These are phyloP conservation scores for Leccinum subspadiceum DNA, from an alignment of 1,284 basidiomycete species.

Conservation along the genomic window DNA sequence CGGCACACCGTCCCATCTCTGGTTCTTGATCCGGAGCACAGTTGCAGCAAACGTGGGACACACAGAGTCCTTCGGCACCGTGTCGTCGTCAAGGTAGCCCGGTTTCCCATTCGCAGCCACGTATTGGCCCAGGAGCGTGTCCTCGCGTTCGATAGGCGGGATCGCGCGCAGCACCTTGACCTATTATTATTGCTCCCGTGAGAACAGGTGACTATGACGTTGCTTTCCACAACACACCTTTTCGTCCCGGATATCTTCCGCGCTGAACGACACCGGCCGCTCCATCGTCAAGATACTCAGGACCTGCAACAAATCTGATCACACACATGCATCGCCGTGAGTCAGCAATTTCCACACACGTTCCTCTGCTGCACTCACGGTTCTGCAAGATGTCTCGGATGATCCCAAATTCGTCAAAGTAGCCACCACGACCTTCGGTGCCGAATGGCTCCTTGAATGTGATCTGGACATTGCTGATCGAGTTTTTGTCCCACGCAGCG, in stretches of 20 bases:
- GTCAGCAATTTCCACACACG: slow-evolving; percentile 7
- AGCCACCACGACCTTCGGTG: slow-evolving; percentile 94
- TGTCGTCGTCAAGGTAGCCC: slow-evolving; percentile 95
- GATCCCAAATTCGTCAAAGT: slow-evolving; percentile 98
- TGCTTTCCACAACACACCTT: slow-evolving; percentile 56
- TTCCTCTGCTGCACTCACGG: slow-evolving; percentile 57
- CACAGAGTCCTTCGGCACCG: slow-evolving; percentile 86
- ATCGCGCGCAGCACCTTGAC: slow-evolving; percentile 94
- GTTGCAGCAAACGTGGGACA: slow-evolving; percentile 93
- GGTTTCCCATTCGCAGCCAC: slow-evolving; percentile 86
- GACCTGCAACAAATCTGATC: slow-evolving; percentile 86
- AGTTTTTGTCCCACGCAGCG: slow-evolving; percentile 90
- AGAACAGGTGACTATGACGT: slow-evolving; percentile 16
- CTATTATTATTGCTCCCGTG: slow-evolving; percentile 39
- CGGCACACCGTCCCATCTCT: slow-evolving; percentile 95
- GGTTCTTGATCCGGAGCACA: slow-evolving; percentile 89
- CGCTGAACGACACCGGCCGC: slow-evolving; percentile 92
- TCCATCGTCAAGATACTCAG: slow-evolving; percentile 94
- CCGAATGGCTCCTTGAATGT: slow-evolving; percentile 99
- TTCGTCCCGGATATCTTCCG: slow-evolving; percentile 96
- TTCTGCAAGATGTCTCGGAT: slow-evolving; percentile 96
- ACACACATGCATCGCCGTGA: slow-evolving; percentile 11
- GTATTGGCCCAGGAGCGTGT: slow-evolving; percentile 92
- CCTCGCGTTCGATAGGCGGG: slow-evolving; percentile 72
- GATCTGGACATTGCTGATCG: slow-evolving; percentile 93